Conservation (phyloP, 202 grass and related monocot genomes). For the Cymbopogon flexuosus region DNA sequence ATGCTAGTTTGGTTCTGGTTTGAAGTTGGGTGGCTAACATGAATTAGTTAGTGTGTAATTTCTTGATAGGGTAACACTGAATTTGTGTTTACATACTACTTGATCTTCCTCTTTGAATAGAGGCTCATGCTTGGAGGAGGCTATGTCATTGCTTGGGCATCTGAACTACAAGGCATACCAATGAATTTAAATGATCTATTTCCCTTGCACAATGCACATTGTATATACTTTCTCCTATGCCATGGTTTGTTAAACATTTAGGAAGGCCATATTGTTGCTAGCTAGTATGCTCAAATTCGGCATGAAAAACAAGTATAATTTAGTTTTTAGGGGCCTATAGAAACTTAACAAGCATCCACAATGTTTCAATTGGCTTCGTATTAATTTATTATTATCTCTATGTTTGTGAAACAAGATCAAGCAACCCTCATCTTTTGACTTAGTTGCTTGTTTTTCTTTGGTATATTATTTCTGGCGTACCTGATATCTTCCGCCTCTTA, state of each 20-base stretch:
- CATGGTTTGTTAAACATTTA: background rate
- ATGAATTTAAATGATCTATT: background rate
- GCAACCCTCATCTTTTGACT: background rate
- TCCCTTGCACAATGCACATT: too few species aligned
- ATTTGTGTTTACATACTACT: background rate
- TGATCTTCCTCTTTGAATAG: background rate
- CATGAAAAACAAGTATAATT: background rate
- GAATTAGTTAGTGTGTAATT: background rate
- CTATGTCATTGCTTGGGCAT: background rate
- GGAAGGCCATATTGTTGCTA: background rate
- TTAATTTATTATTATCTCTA: background rate
- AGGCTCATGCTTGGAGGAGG: background rate
- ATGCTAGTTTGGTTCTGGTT: background rate
- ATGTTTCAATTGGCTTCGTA: background rate
- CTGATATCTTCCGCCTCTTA: background rate
- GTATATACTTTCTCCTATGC: background rate
- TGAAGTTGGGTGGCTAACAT: background rate
- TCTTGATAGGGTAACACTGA: background rate
- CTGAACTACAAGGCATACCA: background rate
- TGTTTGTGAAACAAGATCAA: background rate
- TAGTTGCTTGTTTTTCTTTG: background rate
- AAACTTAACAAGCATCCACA: background rate
- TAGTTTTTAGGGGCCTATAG: background rate
- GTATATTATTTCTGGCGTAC: background rate
- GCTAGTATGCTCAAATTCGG: background rate